Percentiles rank a stretch among this genome's conserved stretches.
Evolutionary conservation across 345 rosid genomes (phyloP).

Genomic region (Salix caprea): DNA sequence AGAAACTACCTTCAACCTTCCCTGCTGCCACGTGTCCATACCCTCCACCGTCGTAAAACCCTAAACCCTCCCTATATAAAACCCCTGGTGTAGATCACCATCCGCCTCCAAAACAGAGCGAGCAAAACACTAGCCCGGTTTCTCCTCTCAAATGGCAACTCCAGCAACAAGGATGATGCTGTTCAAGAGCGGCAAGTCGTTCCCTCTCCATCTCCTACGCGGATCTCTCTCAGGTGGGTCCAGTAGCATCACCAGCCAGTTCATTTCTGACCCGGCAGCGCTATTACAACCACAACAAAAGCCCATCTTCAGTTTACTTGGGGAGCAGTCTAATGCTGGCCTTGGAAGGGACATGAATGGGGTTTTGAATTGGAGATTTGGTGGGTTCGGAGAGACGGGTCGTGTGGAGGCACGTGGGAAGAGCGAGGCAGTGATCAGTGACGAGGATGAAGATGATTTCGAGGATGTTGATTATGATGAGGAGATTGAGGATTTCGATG

Average conservation of each 20-base stretch:
- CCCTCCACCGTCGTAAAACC: neutral
- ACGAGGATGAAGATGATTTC: neutral
- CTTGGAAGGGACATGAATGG: no score
- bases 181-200: constrained; percentile 7
- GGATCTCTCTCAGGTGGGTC: neutral
- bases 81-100: neutral
- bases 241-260: neutral
- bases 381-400: neutral
- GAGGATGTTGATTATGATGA: neutral
- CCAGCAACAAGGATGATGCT: constrained; percentile 6
- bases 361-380: neutral
- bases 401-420: neutral
- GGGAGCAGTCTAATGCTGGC: neutral
- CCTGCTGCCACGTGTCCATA: neutral
- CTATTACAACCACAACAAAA: neutral
- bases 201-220: constrained; percentile 6
- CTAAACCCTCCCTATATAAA: neutral
- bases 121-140: neutral
- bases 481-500: neutral
- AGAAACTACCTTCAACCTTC: neutral
- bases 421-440: neutral
- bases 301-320: neutral
- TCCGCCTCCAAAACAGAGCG: neutral
- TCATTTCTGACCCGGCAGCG: neutral
- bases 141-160: neutral